Evolutionary conservation across 148 eudicot genomes (phyloP).

Genomic region (Cornus controversa): DNA sequence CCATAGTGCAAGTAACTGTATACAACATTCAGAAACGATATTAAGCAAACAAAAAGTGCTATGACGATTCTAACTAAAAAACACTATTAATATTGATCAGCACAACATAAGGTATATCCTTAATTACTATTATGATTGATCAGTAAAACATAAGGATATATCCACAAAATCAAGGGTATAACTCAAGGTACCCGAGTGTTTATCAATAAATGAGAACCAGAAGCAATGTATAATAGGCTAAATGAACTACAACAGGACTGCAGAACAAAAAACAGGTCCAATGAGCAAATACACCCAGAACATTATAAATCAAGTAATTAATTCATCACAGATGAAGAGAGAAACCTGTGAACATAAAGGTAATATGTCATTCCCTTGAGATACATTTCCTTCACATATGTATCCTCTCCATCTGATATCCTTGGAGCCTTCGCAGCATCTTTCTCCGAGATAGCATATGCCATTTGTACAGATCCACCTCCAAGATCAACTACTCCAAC

Average conservation of each 20-base stretch:
- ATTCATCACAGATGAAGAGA: not conserved
- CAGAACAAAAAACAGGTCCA: not conserved
- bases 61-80: not conserved
- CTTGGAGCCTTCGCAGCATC: constrained; percentile 92
- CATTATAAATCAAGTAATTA: not conserved
- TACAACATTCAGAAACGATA: constrained; percentile 4
- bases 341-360: constrained; percentile 94
- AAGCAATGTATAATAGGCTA: not conserved
- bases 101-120: not conserved
- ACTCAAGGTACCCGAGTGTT: not conserved
- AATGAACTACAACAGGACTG: not conserved
- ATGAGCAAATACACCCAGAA: not conserved
- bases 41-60: not conserved
- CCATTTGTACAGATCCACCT: constrained; percentile 99
- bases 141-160: not conserved
- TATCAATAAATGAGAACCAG: not conserved
- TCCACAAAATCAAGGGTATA: not conserved
- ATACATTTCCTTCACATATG: constrained; percentile 91
- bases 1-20: constrained; percentile 93
- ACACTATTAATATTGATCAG: not conserved
- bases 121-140: not conserved
- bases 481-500: constrained; percentile 99
- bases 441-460: constrained; percentile 86
- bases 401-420: constrained; percentile 68
- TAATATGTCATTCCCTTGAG: constrained; percentile 81